Percentiles rank a stretch among this genome's conserved stretches.
Evolutionary conservation across 441 rosid genomes (phyloP).

Genomic region (Euphorbia celastroides): DNA sequence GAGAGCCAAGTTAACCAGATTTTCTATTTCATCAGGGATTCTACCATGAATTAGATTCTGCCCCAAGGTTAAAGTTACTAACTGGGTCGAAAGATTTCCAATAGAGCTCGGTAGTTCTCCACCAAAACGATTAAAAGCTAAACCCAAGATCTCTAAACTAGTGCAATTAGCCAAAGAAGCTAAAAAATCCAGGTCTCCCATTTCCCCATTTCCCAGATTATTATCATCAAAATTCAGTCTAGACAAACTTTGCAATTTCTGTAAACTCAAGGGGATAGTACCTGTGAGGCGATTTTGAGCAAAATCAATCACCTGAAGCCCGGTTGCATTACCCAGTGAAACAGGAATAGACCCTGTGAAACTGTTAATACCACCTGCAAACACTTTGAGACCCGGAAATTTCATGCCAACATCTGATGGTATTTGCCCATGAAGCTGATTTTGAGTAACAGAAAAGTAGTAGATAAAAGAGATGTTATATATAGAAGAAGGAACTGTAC

Average conservation of each 20-base stretch:
- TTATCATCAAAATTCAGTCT: constrained; percentile 28
- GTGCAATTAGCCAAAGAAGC: constrained; percentile 27
- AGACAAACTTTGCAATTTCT: constrained; percentile 15
- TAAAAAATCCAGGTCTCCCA: constrained; percentile 28
- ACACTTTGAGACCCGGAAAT: constrained; percentile 25
- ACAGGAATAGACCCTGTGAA: constrained; percentile 34
- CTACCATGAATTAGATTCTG: constrained; percentile 28
- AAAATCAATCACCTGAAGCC: constrained; percentile 30
- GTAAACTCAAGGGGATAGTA: constrained; percentile 20
- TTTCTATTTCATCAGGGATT: constrained; percentile 31
- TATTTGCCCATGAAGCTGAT: constrained; percentile 35
- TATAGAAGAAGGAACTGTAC: constrained; percentile 34
- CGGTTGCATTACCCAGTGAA: constrained; percentile 34
- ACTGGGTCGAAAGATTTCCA: constrained; percentile 35
- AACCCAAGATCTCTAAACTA: constrained; percentile 25
- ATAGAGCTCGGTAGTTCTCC: constrained; percentile 35
- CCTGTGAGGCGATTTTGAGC: constrained; percentile 29
- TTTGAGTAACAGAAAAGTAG: constrained; percentile 27
- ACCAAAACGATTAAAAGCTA: constrained; percentile 20
- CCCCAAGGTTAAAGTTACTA: constrained; percentile 26
- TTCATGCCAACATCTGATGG: constrained; percentile 31
- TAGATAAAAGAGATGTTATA: constrained; percentile 39
- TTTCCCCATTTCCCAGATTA: constrained; percentile 21
- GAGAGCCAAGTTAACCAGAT: constrained; percentile 22
- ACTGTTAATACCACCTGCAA: constrained; percentile 29